Conservation (phyloP, 2,329 filamentous ascomycete species). For the Aspergillus phoenicis region DNA sequence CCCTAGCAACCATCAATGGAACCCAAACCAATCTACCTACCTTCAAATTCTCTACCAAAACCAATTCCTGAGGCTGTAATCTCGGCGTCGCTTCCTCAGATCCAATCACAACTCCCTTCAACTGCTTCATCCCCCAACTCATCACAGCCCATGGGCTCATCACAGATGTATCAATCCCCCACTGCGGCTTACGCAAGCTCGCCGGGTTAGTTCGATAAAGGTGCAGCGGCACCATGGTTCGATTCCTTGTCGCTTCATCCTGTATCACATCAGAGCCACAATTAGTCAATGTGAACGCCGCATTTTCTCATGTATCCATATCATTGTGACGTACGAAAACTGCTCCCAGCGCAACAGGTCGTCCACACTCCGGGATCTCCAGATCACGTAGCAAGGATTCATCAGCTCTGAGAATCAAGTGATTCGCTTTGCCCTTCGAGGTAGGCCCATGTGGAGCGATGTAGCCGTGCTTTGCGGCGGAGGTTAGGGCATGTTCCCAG, state of each 20-base stretch:
- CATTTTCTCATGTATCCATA: neutral
- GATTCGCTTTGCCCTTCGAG: constrained; percentile 40
- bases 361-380: constrained; percentile 75
- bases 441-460: constrained; percentile 44
- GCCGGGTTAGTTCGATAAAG: constrained; percentile 67
- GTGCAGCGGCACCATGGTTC: constrained; percentile 69
- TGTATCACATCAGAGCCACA: constrained; percentile 22
- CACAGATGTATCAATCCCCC: constrained; percentile 53
- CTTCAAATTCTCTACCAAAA: constrained; percentile 61
- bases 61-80: constrained; percentile 47
- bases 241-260: constrained; percentile 70
- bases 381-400: constrained; percentile 70
- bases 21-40: constrained; percentile 32
- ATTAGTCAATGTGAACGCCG: neutral
- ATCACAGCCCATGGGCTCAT: constrained; percentile 70
- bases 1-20: neutral
- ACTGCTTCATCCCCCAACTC: constrained; percentile 72
- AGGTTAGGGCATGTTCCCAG: constrained; percentile 75
- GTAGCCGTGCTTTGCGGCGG: constrained; percentile 66
- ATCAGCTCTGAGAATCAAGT: constrained; percentile 55
- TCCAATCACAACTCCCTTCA: constrained; percentile 61
- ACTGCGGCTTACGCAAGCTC: constrained; percentile 72
- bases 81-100: constrained; percentile 35
- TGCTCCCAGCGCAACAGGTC: constrained; percentile 75
- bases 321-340: constrained; percentile 59